Conservation (phyloP, 192 early-diverging fungal genomes). For the Tieghemiomyces parasiticus region DNA sequence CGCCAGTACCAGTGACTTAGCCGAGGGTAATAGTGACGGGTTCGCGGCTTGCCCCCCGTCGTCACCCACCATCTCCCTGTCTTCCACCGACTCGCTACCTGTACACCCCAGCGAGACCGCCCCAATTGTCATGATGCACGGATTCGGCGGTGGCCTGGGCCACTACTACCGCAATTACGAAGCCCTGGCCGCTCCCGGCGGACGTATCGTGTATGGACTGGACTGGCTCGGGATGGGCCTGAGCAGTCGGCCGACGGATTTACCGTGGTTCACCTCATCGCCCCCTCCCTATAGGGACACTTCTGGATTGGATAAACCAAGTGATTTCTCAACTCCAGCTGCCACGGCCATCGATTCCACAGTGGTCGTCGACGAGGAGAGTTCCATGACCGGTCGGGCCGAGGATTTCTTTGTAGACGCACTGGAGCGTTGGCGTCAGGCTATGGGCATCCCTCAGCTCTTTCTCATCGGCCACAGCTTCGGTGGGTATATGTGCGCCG, state of each 20-base stretch:
- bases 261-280: slow-evolving; percentile 20
- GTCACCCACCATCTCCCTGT: neutral
- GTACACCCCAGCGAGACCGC: too few relatives aligned
- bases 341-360: neutral
- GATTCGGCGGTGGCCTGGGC: slow-evolving; percentile 29
- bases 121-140: slow-evolving; percentile 23
- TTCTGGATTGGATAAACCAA: too few relatives aligned
- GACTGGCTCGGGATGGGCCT: slow-evolving; percentile 97
- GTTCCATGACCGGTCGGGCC: slow-evolving; percentile 31
- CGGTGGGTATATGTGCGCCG: slow-evolving; percentile 72
- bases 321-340: neutral
- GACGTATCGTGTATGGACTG: slow-evolving; percentile 23
- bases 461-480: slow-evolving; percentile 69
- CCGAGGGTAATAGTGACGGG: too few relatives aligned
- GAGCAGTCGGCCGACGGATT: slow-evolving; percentile 54
- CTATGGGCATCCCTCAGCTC: slow-evolving; percentile 66
- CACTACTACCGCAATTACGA: slow-evolving; percentile 29
- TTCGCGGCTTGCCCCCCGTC: neutral
- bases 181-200: slow-evolving; percentile 21
- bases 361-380: slow-evolving; percentile 27
- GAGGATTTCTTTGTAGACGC: slow-evolving; percentile 83
- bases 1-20: too few relatives aligned
- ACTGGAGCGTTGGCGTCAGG: slow-evolving; percentile 73
- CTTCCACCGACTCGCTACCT: too few relatives aligned
- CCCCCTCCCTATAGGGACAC: too few relatives aligned